These are phyloP conservation scores for Solanum hybrid DNA, from an alignment of 305 asterid species.

Conservation along the genomic window DNA sequence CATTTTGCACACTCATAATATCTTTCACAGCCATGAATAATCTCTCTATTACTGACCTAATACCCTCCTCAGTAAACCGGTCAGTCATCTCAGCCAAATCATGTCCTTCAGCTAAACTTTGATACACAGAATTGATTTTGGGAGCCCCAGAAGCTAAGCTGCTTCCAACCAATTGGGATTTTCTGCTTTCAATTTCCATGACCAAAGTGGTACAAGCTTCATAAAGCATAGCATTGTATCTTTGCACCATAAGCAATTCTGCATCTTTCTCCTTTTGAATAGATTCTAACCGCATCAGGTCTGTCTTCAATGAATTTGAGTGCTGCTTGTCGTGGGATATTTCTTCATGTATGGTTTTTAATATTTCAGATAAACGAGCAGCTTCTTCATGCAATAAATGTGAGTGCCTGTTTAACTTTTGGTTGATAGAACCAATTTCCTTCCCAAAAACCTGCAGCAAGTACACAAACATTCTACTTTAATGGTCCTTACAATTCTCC, in stretches of 20 bases:
- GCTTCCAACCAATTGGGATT: conserved; percentile 34
- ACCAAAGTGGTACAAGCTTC: conserved; percentile 56
- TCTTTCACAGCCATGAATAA: conserved; percentile 49
- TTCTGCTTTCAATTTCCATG: conserved; percentile 56
- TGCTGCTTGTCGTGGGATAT: conserved; percentile 44
- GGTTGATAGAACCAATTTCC: conserved; percentile 49
- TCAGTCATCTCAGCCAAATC: conserved; percentile 19
- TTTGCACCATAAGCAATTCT: conserved; percentile 42
- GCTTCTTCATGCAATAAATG: conserved; percentile 50
- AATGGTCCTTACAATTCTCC: neutral
- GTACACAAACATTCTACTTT: conserved; percentile 6
- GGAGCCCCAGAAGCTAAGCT: conserved; percentile 28
- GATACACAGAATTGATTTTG: conserved; percentile 20
- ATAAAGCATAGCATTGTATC: conserved; percentile 40
- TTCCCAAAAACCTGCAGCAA: conserved; percentile 43
- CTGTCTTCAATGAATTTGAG: conserved; percentile 44
- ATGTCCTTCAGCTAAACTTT: conserved; percentile 21
- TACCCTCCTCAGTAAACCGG: conserved; percentile 33
- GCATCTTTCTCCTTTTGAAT: conserved; percentile 56
- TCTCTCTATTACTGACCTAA: conserved; percentile 39
- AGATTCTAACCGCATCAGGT: conserved; percentile 38
- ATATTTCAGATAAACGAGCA: conserved; percentile 39
- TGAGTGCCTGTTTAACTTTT: conserved; percentile 48
- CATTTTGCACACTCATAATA: conserved; percentile 46
- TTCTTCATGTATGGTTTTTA: conserved; percentile 35